Evolutionary conservation across 2,329 filamentous ascomycete genomes (phyloP), one percentile per base, ranked within the genome.

Genomic region (Colletotrichum ledebouriae): DNA sequence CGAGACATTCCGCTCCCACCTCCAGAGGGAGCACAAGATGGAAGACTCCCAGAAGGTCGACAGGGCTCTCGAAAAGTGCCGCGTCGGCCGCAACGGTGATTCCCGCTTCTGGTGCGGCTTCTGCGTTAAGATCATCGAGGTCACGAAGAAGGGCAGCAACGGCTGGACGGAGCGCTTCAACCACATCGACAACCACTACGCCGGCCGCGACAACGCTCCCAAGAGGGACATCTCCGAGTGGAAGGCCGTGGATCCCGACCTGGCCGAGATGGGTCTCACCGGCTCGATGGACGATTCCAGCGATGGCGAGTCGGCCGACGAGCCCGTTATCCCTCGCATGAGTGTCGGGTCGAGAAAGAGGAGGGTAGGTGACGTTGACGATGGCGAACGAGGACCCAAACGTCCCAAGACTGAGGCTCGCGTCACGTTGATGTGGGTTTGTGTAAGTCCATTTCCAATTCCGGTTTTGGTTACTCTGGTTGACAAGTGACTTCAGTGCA

Each of bases 21-120:
- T 96, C 1, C 75, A 77, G 13, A 79, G 78, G 6, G 79, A 85
- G 7, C 89, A 92, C 70, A 76, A 58, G 42, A 75, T 79, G 58
- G 62, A 49, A 0, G 77, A 82, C 25, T 44, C 64, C 0, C 71
- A 73, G 6, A 59, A 72, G 2, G 46, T 85, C 1, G 81, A 86
- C 1, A 72, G 76, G 1, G 85, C 83, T 65, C 73, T 89, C 2
- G 83, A 86, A 33, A 80, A 77, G 6, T 87, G 87, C 71, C 86
- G 86, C 6, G 86, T 93, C 33, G 91, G 91, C 0, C 83, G 86
- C 13, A 90, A 91, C 67, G 87, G 85, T 34, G 88, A 91, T 71
- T 79, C 81, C 2, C 83, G 85, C 6, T 97, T 94, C 78, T 97
- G 94, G 94, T 97, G 94, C 74, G 94, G 94, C 0, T 97, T 97